These are phyloP conservation scores for Candida wancherniae DNA, from an alignment of 805 yeast genomes.

Conservation along the genomic window DNA sequence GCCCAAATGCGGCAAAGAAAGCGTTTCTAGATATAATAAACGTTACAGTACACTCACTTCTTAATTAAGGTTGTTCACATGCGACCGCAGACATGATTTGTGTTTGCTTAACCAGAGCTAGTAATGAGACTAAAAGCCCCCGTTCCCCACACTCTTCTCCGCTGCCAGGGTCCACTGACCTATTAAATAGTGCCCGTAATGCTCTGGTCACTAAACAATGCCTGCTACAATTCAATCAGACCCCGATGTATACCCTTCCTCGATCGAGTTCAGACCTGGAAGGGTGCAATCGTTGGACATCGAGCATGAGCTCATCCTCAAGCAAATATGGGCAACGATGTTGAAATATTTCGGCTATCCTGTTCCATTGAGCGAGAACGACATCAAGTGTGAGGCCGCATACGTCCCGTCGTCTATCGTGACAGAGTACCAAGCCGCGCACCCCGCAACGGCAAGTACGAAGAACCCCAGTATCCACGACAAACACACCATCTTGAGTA, in stretches of 20 bases:
- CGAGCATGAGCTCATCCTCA: conserved; percentile 16
- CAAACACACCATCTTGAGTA: conserved; percentile 15
- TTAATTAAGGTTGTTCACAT: no score
- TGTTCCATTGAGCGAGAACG: conserved; percentile 26
- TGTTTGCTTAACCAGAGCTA: no score
- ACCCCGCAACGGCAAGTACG: no score
- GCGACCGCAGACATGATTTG: no score
- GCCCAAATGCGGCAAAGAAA: conserved; percentile 35
- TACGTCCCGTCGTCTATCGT: conserved; percentile 26
- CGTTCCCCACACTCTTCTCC: no score
- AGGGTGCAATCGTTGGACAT: conserved; percentile 33
- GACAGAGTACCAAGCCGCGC: no score
- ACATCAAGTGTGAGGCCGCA: conserved; percentile 26
- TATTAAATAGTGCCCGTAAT: no score
- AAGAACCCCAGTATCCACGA: no score
- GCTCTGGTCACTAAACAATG: no score
- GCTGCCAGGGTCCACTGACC: no score
- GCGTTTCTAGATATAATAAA: conserved; percentile 14
- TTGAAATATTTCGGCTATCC: conserved; percentile 42
- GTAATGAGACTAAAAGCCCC: no score
- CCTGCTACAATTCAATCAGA: not conserved
- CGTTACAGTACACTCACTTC: no score
- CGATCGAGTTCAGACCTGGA: conserved; percentile 29
- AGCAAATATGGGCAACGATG: conserved; percentile 18
- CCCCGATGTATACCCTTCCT: conserved; percentile 17